Base-by-base conservation (phyloP, 2,329 filamentous ascomycete genomes). In the Xylaria polymorpha region DNA sequence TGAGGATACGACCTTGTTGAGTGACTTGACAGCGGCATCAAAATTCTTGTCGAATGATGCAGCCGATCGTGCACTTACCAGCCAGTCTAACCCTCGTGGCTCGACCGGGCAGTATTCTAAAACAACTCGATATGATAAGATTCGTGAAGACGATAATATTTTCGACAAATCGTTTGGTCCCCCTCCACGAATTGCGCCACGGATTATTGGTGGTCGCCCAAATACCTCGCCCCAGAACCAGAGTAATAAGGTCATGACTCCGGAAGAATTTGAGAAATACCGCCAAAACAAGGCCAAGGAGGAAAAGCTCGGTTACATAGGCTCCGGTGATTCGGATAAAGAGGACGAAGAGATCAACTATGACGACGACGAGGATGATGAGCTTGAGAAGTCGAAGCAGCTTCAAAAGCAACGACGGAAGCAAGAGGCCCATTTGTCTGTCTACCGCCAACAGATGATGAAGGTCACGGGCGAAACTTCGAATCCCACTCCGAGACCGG, bases 401-500 rank as follows among this genome's bases (percentile, higher is more conserved):
- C 85, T 91, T 56, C 89, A 91, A 20, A 92, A 90, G 78, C 93
- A 96, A 78, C 86, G 94, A 71, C 88, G 90, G 75, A 96, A 94
- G 83, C 94, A 97, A 78, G 93, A 97, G 80, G 94, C 94, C 14
- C 93, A 96, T 78, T 91, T 97, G 84, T 87, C 93, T 1, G 91
- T 97, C 1, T 97, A 97, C 79, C 89, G 94, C 67, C 94, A 97
- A 79, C 92, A 96, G 80, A 97, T 97, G 94, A 97, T 95, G 92
- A 97, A 97, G 81, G 92, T 96, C 37, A 97, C 94, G 0, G 94
- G 94, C 57, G 93, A 95, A 74, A 82, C 89, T 25, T 79, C 85
- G 4, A 80, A 80, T 14, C 79, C 85, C 15, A 77, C 82, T 12
- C 79, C 85, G 32, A 87, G 89, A n/a, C 85, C 88, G 15, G 82